Conservation (phyloP, 441 rosid genomes). For the Flueggea neowawraea region DNA sequence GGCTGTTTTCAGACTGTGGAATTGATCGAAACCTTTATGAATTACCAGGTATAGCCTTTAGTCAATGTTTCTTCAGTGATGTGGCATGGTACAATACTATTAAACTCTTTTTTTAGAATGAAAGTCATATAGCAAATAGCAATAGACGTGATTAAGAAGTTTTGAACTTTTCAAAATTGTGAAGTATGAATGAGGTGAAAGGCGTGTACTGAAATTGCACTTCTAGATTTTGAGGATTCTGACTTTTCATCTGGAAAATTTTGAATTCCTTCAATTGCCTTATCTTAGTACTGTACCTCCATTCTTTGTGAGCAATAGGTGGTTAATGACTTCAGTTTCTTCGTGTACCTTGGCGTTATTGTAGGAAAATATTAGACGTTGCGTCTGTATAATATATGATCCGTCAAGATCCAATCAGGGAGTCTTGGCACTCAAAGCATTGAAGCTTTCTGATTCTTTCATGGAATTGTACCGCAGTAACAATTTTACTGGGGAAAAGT, state of each 20-base stretch:
- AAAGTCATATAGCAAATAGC: background rate
- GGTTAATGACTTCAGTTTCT: background rate
- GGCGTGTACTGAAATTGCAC: background rate
- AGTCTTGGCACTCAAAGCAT: conserved; percentile 88
- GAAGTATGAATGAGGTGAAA: background rate
- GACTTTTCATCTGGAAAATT: background rate
- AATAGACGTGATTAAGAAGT: too few relatives aligned
- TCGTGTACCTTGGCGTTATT: conserved; percentile 3
- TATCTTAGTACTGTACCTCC: background rate
- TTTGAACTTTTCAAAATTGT: background rate
- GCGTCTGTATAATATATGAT: conserved; percentile 96
- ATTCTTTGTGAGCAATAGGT: background rate
- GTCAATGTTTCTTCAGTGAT: background rate
- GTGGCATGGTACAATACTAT: background rate
- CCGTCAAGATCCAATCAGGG: conserved; percentile 93
- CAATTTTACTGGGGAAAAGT: conserved; percentile 96
- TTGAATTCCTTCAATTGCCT: too few relatives aligned
- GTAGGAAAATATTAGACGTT: conserved; percentile 92
- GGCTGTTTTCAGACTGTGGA: conserved; percentile 95
- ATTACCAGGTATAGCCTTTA: conserved; percentile 75
- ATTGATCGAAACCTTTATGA: conserved; percentile 95
- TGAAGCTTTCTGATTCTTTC: conserved; percentile 95
- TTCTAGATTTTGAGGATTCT: background rate
- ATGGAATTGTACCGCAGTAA: conserved; percentile 83
- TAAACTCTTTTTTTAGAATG: background rate